Conservation (phyloP, 441 rosid genomes). For the Omphalea diandra region DNA sequence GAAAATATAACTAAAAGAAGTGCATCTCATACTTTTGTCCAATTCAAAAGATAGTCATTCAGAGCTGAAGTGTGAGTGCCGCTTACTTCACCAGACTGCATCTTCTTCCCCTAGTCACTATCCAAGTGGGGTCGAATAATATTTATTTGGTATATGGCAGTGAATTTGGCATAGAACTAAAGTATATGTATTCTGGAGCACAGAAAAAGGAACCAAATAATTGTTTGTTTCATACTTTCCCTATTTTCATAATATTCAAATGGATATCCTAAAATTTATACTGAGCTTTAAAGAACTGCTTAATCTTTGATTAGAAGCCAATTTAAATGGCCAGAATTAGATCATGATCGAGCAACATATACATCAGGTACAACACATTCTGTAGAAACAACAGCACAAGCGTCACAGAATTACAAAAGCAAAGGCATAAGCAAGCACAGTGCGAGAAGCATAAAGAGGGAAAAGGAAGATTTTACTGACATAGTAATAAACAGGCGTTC, state of each 20-base stretch:
- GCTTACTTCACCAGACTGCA: not conserved
- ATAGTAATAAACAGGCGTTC: slow-evolving; percentile 75
- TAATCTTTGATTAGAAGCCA: not conserved
- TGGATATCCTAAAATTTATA: not conserved
- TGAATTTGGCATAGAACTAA: not conserved
- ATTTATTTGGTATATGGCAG: not conserved
- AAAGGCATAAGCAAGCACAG: not conserved
- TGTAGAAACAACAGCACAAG: slow-evolving; percentile 4
- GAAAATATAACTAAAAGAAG: not conserved
- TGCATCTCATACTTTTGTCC: not conserved
- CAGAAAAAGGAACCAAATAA: not conserved
- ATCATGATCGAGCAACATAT: not conserved
- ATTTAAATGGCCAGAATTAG: slow-evolving; percentile 9
- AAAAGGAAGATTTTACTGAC: slow-evolving; percentile 39
- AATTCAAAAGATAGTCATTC: not conserved
- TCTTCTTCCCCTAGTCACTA: slow-evolving; percentile 1
- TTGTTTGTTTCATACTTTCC: not conserved
- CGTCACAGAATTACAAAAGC: slow-evolving; percentile 6
- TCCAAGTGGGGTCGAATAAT: not conserved
- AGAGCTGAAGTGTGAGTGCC: not conserved
- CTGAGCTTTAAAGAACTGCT: not conserved
- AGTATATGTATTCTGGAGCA: not conserved
- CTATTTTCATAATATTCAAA: not conserved
- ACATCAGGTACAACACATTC: not conserved
- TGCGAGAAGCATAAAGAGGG: not conserved